Evolutionary conservation across 2,329 filamentous ascomycete genomes (phyloP).

Genomic region (Hypoxylon sp.): DNA sequence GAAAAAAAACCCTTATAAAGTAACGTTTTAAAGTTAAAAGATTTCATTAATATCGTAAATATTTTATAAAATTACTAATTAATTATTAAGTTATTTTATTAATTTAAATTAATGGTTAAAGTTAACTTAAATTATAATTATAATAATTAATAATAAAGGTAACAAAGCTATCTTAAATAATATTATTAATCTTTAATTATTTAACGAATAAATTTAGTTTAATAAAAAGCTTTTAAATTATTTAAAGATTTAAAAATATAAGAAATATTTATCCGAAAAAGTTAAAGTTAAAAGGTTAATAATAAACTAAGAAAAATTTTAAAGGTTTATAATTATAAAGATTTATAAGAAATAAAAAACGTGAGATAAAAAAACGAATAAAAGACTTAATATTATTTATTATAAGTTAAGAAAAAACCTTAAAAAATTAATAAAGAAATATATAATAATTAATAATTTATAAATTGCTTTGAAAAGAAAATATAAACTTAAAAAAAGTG

Average conservation of each 20-base stretch:
- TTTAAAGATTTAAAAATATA: constrained; percentile 1
- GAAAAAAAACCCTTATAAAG: too few relatives aligned
- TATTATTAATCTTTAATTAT: neutral
- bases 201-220: constrained; percentile 5
- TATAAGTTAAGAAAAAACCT: constrained; percentile 4
- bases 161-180: neutral
- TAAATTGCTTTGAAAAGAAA: constrained; percentile 1
- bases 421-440: neutral
- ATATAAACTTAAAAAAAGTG: constrained; percentile 4
- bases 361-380: constrained; percentile 1
- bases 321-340: neutral
- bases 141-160: neutral
- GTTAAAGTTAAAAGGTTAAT: too few relatives aligned
- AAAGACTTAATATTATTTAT: constrained; percentile 3
- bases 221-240: neutral
- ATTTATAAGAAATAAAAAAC: neutral
- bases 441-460: neutral
- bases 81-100: too few relatives aligned
- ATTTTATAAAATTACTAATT: too few relatives aligned
- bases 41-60: too few relatives aligned
- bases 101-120: neutral
- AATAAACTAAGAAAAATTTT: too few relatives aligned
- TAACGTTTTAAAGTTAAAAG: too few relatives aligned
- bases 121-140: constrained; percentile 1
- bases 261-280: too few relatives aligned